Evolutionary conservation across 768 basidiomycete genomes (phyloP), one percentile per base, ranked within the genome.

Genomic region (Neoboletus subvelutipes): DNA sequence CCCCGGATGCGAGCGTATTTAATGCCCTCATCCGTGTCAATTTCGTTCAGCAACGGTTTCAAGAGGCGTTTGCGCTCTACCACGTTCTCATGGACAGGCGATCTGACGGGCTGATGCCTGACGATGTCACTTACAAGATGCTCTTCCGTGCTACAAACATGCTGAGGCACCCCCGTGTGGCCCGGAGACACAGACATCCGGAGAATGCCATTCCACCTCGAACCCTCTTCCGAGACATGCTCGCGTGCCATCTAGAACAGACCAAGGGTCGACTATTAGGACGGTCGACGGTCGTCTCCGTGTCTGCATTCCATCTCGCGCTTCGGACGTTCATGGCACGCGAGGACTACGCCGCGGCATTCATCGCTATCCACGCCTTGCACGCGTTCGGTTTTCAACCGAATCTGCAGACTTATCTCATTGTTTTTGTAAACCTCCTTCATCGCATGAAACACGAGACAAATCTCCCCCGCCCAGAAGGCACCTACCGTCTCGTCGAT

Each of bases 331-430:
- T 83, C 59, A 66, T 85, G 52, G 65, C 64, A 0, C 62, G 67
- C 12, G 67, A 70, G 4, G 84, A 84, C 67, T 84, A 81, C 55
- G 67, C 78, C 15, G 83, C 74, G 1, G 81, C 80, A 1, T 75
- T 75, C 58, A 63, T 79, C 45, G 68, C 69, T 18, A 55, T 84
- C 10, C 69, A 67, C 24, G 59, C 73, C 10, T 71, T 77, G 53
- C 39, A 46, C 17, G 48, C 56, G 0, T 66, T 75, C 34, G 64
- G 67, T 2, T 63, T 78, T 13, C 60, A 61, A 1, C 63, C 76
- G 13, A 74, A 72, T 33, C 60, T 73, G 8, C 69, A 67, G 42
- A 76, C 75, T 2, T 83, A 81, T 58, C 70, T 70, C 40, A 67
- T 74, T 17, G 71, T 80, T 33, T 12, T 80, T 33, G 72, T 75